Evolutionary conservation across 1,284 basidiomycete species (phyloP).

Genomic region (Phenoliferia sp.): DNA sequence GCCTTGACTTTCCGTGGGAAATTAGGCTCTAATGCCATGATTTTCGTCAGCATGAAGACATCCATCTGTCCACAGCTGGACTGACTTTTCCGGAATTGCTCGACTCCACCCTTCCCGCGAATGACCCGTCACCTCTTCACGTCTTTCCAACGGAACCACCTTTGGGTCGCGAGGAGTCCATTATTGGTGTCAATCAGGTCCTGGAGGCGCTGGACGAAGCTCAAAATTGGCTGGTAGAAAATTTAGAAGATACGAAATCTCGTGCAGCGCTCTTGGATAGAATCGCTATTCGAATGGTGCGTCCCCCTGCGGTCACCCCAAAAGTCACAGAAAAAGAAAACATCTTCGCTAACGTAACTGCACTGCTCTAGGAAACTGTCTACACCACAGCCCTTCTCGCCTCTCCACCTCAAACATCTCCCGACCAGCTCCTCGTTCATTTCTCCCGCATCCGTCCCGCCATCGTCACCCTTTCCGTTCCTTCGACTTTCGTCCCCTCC

Average conservation of each 20-base stretch:
- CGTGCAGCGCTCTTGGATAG: background rate
- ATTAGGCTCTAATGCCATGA: background rate
- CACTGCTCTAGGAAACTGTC: slow-evolving; percentile 12
- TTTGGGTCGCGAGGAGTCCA: slow-evolving; percentile 64
- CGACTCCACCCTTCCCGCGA: slow-evolving; percentile 6
- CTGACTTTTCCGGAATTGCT: slow-evolving; percentile 18
- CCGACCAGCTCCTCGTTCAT: slow-evolving; percentile 7
- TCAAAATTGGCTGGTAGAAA: slow-evolving; percentile 48
- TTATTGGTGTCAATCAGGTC: slow-evolving; percentile 62
- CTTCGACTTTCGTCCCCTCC: background rate
- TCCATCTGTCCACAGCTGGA: slow-evolving; percentile 16
- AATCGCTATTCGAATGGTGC: slow-evolving; percentile 2
- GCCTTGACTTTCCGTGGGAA: background rate
- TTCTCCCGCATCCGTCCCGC: background rate
- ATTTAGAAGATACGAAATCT: background rate
- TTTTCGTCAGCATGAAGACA: slow-evolving; percentile 24
- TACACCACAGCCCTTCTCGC: slow-evolving; percentile 20
- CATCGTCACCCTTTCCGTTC: background rate
- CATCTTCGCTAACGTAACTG: background rate
- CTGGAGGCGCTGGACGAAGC: slow-evolving; percentile 59
- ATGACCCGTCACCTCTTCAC: background rate
- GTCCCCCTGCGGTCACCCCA: background rate
- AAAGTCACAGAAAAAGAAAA: background rate
- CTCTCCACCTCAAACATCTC: slow-evolving; percentile 10
- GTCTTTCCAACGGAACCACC: slow-evolving; percentile 52